Base-by-base conservation (phyloP, 371 early-diverging fungal species). In the Apophysomyces variabilis region DNA sequence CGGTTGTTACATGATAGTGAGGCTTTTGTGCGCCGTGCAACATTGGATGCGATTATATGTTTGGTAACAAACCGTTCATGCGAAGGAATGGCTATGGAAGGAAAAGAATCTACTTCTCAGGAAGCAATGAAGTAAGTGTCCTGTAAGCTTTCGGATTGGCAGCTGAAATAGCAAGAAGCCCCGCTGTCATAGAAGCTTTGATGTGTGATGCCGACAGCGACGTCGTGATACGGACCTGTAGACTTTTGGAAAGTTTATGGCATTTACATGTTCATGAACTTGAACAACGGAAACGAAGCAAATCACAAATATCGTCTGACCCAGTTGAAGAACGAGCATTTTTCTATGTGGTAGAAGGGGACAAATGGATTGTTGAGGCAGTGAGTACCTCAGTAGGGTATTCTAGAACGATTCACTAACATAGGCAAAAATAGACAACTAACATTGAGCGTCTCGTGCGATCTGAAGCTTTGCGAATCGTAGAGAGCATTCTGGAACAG, bases 21-120 rank as follows among this genome's bases (percentile, higher is more conserved):
- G 46, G 86, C 89, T 0, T 81, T 86, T 75, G 89, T 88, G 3
- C 76, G 87, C 58, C 75, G 89, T 50, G 85, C 87, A 7, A 76
- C 83, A 5, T 62, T 88, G 61, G 87, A 87, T 59, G 79, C 84
- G 1, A 84, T 89, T 66, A 66, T 69, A 35, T 86, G 86, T 60
- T 61, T 87, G 18, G 78, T 85, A 37, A 65, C 65, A 11, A 77
- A 88, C 44, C 75, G 85, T 60, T 74, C 79, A 8, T 78, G 78
- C 46, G 74, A 78, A 64, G 75, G 80, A 26, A 70, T 79, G 71
- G 13, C 35, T 0, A 67, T 80, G 61, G 69, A 69, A 36, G 21
- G 60, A 13, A 46, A 61, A 14, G 46, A 59, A 1, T 64, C 66
- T 14, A 13, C 58, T 16, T 58, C 64, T 2, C 60, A 73, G 56